These are phyloP conservation scores for Tricholoma terreum DNA, from an alignment of 768 basidiomycete genomes.

Conservation along the genomic window DNA sequence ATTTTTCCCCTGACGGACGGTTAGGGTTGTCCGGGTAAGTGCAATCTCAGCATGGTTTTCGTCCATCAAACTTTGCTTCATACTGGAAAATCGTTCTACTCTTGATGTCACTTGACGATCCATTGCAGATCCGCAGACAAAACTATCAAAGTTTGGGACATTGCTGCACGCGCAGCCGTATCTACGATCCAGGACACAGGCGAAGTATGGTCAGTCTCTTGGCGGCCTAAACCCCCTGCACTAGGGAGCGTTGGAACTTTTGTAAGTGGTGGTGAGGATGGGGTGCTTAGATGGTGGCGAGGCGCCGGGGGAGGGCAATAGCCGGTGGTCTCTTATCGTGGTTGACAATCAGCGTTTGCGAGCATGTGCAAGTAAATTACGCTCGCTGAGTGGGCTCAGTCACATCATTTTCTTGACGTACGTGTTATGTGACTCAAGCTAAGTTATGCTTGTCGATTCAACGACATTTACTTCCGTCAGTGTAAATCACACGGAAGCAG, in stretches of 20 bases:
- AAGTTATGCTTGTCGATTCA: conserved; percentile 20
- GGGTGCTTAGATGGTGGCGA: conserved; percentile 73
- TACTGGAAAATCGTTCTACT: background rate
- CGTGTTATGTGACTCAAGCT: conserved; percentile 14
- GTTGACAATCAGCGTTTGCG: background rate
- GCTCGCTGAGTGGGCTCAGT: background rate
- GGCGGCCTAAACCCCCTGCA: conserved; percentile 63
- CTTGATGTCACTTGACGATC: background rate
- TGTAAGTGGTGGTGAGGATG: conserved; percentile 75
- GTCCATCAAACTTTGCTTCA: background rate
- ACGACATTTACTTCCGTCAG: conserved; percentile 34
- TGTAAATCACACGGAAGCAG: conserved; percentile 1
- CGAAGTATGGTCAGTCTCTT: conserved; percentile 83
- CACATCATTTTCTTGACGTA: too few relatives aligned
- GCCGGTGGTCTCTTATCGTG: background rate
- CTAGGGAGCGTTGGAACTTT: conserved; percentile 60
- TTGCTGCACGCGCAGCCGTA: conserved; percentile 67
- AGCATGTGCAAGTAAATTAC: background rate
- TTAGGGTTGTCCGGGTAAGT: conserved; percentile 79
- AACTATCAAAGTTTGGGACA: conserved; percentile 85
- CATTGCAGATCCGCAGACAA: conserved; percentile 73
- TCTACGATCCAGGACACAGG: conserved; percentile 76
- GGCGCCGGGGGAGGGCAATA: conserved; percentile 47
- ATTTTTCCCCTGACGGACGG: conserved; percentile 78
- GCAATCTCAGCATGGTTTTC: background rate